phyloP scores from a whole-genome alignment of 345 rosid genomes.

The Dipteronia sinensis region DNA sequence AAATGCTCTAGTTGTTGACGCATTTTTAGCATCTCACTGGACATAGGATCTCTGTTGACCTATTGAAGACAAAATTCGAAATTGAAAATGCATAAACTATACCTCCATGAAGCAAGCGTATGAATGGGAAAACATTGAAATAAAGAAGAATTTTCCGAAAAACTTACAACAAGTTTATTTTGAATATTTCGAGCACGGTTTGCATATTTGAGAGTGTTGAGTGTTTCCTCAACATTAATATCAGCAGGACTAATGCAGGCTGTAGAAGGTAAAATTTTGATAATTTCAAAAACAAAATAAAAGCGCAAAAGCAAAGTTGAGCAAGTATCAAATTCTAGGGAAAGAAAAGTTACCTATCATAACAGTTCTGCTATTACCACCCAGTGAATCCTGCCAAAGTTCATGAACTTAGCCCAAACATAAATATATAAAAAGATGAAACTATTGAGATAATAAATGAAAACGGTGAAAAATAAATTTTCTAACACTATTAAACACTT shows the following conservation, averaged over 20 bases:
- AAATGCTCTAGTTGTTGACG: conserved; percentile 90
- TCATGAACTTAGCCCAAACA: conserved; percentile 6
- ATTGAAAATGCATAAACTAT: conserved; percentile 10
- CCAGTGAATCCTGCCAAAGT: conserved; percentile 90
- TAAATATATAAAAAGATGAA: conserved; percentile 9
- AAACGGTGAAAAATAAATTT: not conserved
- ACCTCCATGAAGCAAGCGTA: conserved; percentile 4
- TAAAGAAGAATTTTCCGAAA: conserved; percentile 11
- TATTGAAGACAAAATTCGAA: conserved; percentile 30
- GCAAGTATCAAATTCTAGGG: conserved; percentile 1
- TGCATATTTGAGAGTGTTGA: conserved; percentile 95
- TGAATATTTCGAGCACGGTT: conserved; percentile 98
- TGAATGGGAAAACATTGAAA: not conserved
- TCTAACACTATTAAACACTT: conserved; percentile 3
- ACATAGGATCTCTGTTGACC: conserved; percentile 97
- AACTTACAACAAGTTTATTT: conserved; percentile 96
- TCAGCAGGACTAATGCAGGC: conserved; percentile 99
- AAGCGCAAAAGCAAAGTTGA: not conserved
- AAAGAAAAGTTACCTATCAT: conserved; percentile 82
- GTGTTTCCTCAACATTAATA: conserved; percentile 97
- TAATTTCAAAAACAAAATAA: not conserved
- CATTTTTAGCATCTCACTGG: conserved; percentile 96
- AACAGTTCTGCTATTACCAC: conserved; percentile 98
- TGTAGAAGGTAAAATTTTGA: conserved; percentile 30
- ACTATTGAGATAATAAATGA: not conserved